Percentiles rank a stretch among this genome's conserved stretches.
Evolutionary conservation across 2,329 filamentous ascomycete genomes (phyloP).

Genomic region (Stagonosporopsis vannaccii): DNA sequence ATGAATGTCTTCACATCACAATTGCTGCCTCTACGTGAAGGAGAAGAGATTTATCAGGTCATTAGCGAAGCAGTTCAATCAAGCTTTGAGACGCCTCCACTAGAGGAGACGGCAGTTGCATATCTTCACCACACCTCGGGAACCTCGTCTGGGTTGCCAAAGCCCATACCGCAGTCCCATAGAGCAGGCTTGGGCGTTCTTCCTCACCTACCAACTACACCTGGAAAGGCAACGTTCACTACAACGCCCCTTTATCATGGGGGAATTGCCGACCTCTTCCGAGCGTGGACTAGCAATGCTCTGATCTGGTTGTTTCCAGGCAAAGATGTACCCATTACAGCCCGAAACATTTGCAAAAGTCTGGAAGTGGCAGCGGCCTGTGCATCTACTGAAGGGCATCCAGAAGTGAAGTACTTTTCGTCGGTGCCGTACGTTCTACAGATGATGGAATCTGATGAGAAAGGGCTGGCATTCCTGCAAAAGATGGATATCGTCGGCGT

Average conservation of each 20-base stretch:
- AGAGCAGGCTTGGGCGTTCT: conserved; percentile 63
- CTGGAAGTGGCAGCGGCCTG: conserved; percentile 50
- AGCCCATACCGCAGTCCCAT: conserved; percentile 67
- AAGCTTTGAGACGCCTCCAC: conserved; percentile 16
- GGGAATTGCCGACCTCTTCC: conserved; percentile 68
- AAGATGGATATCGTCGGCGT: conserved; percentile 69
- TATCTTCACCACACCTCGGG: conserved; percentile 71
- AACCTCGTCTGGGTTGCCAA: conserved; percentile 69
- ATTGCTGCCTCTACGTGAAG: conserved; percentile 26
- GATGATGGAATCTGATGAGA: conserved; percentile 88
- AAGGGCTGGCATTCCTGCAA: conserved; percentile 72
- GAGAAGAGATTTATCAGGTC: conserved; percentile 33
- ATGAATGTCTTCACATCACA: conserved; percentile 12
- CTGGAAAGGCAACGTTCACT: conserved; percentile 63
- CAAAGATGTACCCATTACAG: conserved; percentile 63
- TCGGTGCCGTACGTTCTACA: conserved; percentile 83
- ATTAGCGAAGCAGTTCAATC: conserved; percentile 21
- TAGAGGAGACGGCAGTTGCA: conserved; percentile 53
- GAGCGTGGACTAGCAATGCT: conserved; percentile 67
- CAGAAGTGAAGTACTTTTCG: conserved; percentile 64
- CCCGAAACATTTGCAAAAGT: conserved; percentile 59
- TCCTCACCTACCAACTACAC: conserved; percentile 53
- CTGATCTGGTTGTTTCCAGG: conserved; percentile 70
- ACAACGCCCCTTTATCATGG: conserved; percentile 73
- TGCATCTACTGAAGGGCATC: conserved; percentile 25